Conservation (phyloP, 2,329 filamentous ascomycete species). For the Anisogramma anomala region DNA sequence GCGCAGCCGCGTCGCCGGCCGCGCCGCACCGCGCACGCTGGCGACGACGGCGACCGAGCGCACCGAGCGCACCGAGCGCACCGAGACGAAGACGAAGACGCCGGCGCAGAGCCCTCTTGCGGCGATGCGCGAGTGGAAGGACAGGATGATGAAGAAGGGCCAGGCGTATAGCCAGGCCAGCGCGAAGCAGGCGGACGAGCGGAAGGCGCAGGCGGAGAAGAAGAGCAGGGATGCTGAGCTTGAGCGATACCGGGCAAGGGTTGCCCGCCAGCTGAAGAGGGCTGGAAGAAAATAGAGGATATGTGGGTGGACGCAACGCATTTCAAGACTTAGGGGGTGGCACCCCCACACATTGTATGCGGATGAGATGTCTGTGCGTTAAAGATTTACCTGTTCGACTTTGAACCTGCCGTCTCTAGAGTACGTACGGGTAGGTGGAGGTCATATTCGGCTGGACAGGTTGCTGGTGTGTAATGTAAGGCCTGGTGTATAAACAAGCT, state of each 20-base stretch:
- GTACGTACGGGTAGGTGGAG: not conserved
- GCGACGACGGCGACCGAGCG: conserved; percentile 16
- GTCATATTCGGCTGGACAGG: not conserved
- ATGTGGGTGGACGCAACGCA: not conserved
- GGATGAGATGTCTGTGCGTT: too few relatives aligned
- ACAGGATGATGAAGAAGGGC: conserved; percentile 1
- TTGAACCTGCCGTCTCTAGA: not conserved
- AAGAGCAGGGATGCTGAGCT: conserved; percentile 6
- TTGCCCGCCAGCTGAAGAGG: conserved; percentile 8
- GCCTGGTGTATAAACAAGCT: not conserved
- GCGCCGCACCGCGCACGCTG: conserved; percentile 24
- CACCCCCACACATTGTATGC: too few relatives aligned
- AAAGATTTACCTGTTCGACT: not conserved
- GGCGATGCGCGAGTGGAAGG: conserved; percentile 1
- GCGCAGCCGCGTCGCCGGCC: conserved; percentile 14
- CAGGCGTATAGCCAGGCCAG: not conserved
- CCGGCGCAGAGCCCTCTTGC: conserved; percentile 4
- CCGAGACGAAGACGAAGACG: not conserved
- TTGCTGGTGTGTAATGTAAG: not conserved
- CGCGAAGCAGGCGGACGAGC: conserved; percentile 3
- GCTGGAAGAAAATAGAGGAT: not conserved
- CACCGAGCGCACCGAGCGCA: too few relatives aligned
- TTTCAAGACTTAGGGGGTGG: too few relatives aligned
- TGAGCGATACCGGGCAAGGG: too few relatives aligned
- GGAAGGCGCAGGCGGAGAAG: conserved; percentile 7